phyloP scores from a whole-genome alignment of 2,329 filamentous ascomycete genomes.

The Talaromyces funiculosus region DNA sequence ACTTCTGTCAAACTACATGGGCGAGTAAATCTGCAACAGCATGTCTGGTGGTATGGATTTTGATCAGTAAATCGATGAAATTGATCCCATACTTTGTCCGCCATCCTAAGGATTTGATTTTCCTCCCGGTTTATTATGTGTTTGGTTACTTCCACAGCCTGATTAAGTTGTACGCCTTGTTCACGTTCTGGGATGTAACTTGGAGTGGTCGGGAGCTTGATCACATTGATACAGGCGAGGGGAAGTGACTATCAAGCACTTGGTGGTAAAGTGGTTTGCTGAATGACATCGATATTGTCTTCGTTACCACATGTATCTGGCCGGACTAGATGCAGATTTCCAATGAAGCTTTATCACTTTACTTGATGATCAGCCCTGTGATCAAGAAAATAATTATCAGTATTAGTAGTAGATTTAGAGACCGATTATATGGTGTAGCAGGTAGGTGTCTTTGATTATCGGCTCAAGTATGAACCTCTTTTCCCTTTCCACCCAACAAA shows the following conservation, averaged over 20 bases:
- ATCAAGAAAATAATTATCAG: too few relatives aligned
- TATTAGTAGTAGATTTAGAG: not conserved
- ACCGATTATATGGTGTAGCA: not conserved
- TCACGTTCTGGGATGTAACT: conserved; percentile 47
- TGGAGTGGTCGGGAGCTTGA: conserved; percentile 41
- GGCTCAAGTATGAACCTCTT: not conserved
- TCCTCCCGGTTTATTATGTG: conserved; percentile 46
- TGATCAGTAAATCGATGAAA: conserved; percentile 55
- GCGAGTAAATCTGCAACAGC: conserved; percentile 8
- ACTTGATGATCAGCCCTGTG: too few relatives aligned
- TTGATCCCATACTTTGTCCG: conserved; percentile 48
- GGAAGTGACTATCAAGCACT: not conserved
- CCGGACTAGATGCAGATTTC: not conserved
- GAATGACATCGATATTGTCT: not conserved
- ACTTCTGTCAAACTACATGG: conserved; percentile 22
- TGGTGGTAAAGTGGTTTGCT: not conserved
- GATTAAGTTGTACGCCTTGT: conserved; percentile 52
- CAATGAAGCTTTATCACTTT: too few relatives aligned
- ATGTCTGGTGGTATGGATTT: conserved; percentile 42
- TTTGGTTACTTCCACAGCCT: conserved; percentile 56
- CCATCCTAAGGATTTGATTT: conserved; percentile 48
- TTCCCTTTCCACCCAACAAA: not conserved
- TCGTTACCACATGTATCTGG: not conserved
- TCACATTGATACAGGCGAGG: not conserved
- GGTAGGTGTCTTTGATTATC: too few relatives aligned